phyloP scores from a whole-genome alignment of 768 basidiomycete genomes.

The Tephrocybe sp. region DNA sequence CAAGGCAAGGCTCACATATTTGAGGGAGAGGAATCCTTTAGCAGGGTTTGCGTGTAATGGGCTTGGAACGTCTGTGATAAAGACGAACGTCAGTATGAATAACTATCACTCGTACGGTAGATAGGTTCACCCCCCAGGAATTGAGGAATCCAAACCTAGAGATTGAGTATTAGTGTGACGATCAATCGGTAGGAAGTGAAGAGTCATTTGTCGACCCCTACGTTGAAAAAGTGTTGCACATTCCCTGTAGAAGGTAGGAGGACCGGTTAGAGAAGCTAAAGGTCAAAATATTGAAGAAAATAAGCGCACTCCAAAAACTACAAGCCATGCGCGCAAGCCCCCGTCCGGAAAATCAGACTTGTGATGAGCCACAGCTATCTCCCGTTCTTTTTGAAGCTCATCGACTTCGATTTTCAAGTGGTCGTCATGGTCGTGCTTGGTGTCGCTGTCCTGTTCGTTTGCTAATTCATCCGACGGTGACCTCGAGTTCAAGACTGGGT shows the following conservation, averaged over 20 bases:
- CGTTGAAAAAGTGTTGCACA: constrained; percentile 47
- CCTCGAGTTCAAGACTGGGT: too few species aligned
- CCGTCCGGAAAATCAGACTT: constrained; percentile 37
- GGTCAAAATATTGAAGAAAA: background rate
- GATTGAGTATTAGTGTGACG: constrained; percentile 7
- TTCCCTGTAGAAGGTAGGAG: constrained; percentile 29
- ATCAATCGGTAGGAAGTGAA: background rate
- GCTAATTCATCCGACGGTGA: too few species aligned
- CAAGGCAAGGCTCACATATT: constrained; percentile 47
- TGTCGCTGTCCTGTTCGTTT: too few species aligned
- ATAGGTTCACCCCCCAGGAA: constrained; percentile 65
- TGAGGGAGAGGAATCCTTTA: constrained; percentile 52
- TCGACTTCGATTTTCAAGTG: too few species aligned
- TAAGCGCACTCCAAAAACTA: constrained; percentile 39
- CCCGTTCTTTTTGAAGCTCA: too few species aligned
- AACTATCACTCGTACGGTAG: background rate
- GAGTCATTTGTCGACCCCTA: constrained; percentile 22
- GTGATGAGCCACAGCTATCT: background rate
- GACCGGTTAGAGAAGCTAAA: background rate
- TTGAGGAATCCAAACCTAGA: constrained; percentile 66
- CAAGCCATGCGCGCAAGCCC: constrained; percentile 41
- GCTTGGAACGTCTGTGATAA: constrained; percentile 62
- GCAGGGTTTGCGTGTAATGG: constrained; percentile 58
- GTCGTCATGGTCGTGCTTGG: too few species aligned
- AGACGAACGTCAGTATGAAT: background rate